phyloP scores from a whole-genome alignment of 768 basidiomycete species.

The Erythrobasidium yunnanense region DNA sequence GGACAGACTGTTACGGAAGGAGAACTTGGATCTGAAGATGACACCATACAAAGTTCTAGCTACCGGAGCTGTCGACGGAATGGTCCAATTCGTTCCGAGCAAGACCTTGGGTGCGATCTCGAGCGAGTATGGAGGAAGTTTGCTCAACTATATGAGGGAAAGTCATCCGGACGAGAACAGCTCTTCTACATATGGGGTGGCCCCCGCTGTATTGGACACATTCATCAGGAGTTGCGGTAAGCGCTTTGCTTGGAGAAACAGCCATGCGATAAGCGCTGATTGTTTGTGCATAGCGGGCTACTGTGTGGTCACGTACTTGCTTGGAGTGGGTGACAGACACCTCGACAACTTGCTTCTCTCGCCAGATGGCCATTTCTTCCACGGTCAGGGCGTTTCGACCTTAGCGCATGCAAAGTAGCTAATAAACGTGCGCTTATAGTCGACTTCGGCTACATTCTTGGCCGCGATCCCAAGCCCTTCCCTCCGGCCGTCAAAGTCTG shows the following conservation, averaged over 20 bases:
- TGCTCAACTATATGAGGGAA: slow-evolving; percentile 76
- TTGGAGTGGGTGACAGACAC: slow-evolving; percentile 95
- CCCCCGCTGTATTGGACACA: slow-evolving; percentile 85
- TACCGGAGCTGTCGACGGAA: slow-evolving; percentile 80
- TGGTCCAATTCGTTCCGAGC: slow-evolving; percentile 91
- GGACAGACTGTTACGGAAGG: slow-evolving; percentile 83
- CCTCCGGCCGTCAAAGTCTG: slow-evolving; percentile 97
- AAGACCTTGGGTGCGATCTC: slow-evolving; percentile 91
- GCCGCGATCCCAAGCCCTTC: slow-evolving; percentile 92
- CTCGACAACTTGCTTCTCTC: slow-evolving; percentile 85
- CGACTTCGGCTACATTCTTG: slow-evolving; percentile 96
- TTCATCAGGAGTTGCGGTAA: slow-evolving; percentile 92
- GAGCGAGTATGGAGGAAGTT: slow-evolving; percentile 67
- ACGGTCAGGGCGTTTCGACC: slow-evolving; percentile 50
- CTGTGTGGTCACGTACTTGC: slow-evolving; percentile 88
- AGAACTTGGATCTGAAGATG: slow-evolving; percentile 84
- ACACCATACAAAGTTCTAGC: slow-evolving; percentile 87
- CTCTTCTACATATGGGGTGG: slow-evolving; percentile 87
- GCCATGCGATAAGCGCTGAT: neutral
- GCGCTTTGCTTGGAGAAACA: slow-evolving; percentile 36
- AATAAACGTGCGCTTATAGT: slow-evolving; percentile 47
- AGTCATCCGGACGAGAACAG: slow-evolving; percentile 88
- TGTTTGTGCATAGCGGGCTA: slow-evolving; percentile 63
- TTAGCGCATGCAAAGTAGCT: neutral
- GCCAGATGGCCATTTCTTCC: slow-evolving; percentile 96